Evolutionary conservation across 495 filamentous ascomycete genomes (phyloP).

Genomic region (Hyaloscypha hepaticicola): DNA sequence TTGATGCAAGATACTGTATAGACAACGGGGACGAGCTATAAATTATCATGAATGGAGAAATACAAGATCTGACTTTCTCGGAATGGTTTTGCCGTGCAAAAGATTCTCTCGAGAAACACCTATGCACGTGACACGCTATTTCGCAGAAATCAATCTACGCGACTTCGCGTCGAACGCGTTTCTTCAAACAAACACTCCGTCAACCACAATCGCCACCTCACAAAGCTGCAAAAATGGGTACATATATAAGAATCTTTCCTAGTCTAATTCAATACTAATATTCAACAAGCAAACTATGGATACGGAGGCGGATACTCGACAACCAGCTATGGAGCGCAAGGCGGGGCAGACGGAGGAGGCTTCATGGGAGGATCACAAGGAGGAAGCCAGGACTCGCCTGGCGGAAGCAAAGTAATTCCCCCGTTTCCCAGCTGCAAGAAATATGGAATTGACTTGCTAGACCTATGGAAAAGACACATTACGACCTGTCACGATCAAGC

Average conservation of each 20-base stretch:
- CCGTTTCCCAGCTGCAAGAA: background rate
- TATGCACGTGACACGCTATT: slow-evolving; percentile 10
- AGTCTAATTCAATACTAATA: slow-evolving; percentile 3
- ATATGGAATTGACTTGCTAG: slow-evolving; percentile 15
- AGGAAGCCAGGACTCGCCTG: slow-evolving; percentile 48
- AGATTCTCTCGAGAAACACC: background rate
- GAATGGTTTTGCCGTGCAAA: too few relatives aligned
- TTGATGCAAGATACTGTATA: slow-evolving; percentile 11
- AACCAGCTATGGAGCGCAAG: slow-evolving; percentile 36
- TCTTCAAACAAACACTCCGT: background rate
- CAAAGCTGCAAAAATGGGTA: slow-evolving; percentile 26
- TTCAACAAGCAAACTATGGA: slow-evolving; percentile 23
- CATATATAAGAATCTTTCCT: background rate
- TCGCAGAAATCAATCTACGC: background rate
- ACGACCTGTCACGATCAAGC: slow-evolving; percentile 91
- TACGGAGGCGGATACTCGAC: slow-evolving; percentile 28
- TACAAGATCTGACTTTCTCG: background rate
- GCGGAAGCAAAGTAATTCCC: slow-evolving; percentile 33
- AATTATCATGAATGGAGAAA: background rate
- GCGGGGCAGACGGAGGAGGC: slow-evolving; percentile 66
- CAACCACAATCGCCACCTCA: background rate
- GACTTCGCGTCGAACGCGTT: slow-evolving; percentile 7
- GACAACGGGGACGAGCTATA: background rate
- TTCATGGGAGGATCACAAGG: slow-evolving; percentile 49
- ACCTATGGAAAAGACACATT: slow-evolving; percentile 62